phyloP scores from a whole-genome alignment of 805 yeast genomes.

The Saturnispora saitoi region DNA sequence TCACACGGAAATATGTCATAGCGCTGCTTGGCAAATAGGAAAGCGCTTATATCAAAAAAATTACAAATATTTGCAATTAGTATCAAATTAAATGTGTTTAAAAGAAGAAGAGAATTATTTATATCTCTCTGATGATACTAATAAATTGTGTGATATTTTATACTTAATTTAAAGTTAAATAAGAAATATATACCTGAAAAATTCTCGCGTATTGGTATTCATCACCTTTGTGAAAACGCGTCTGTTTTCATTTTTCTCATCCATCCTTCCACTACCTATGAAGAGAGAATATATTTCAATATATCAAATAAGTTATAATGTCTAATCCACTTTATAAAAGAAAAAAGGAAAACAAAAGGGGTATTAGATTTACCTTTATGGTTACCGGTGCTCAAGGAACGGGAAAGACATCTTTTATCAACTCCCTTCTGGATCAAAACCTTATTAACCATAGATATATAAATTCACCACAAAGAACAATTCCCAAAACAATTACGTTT shows the following conservation, averaged over 20 bases:
- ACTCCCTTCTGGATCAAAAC: constrained; percentile 54
- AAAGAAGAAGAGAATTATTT: too few species aligned
- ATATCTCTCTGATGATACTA: too few species aligned
- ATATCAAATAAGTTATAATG: neutral
- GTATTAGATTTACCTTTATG: constrained; percentile 65
- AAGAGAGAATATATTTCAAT: neutral
- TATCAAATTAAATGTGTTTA: too few species aligned
- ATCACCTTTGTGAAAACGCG: too few species aligned
- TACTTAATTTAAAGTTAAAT: too few species aligned
- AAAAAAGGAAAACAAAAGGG: constrained; percentile 63
- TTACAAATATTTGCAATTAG: too few species aligned
- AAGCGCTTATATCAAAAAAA: neutral
- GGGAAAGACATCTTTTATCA: constrained; percentile 71
- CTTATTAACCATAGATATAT: constrained; percentile 52
- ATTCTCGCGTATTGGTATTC: too few species aligned
- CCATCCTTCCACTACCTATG: neutral
- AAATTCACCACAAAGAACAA: constrained; percentile 28
- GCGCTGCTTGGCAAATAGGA: neutral
- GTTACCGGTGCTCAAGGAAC: constrained; percentile 67
- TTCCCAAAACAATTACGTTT: constrained; percentile 46
- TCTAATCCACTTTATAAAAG: constrained; percentile 29
- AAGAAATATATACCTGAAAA: too few species aligned
- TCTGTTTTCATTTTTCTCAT: too few species aligned
- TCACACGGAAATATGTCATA: neutral
- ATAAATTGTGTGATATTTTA: too few species aligned